Conservation (phyloP, 371 early-diverging fungal species). For the Zancudomyces culisetae region DNA sequence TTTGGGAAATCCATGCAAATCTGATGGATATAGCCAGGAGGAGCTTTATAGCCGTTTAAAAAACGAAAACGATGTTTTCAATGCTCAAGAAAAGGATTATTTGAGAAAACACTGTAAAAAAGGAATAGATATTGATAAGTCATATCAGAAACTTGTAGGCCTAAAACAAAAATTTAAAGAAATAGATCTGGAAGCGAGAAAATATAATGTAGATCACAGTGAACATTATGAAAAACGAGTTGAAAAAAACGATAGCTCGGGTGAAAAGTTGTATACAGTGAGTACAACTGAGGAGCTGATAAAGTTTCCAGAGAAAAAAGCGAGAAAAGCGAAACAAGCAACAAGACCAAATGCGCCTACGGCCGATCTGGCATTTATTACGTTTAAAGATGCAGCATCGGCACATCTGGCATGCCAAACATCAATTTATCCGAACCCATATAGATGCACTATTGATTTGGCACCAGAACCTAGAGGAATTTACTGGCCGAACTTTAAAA, state of each 20-base stretch:
- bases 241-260: conserved; percentile 34
- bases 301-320: too few species aligned
- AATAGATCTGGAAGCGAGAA: not conserved
- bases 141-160: not conserved
- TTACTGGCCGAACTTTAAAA: conserved; percentile 64
- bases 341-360: too few species aligned
- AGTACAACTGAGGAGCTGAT: too few species aligned
- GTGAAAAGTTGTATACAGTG: conserved; percentile 36
- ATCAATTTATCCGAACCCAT: conserved; percentile 37
- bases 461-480: conserved; percentile 88
- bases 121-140: not conserved
- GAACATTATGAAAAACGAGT: conserved; percentile 42
- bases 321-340: conserved; percentile 11
- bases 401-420: conserved; percentile 39
- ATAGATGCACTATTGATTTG: conserved; percentile 43
- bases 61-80: conserved; percentile 8
- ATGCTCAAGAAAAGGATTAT: conserved; percentile 8
- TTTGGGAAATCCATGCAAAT: conserved; percentile 23
- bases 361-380: conserved; percentile 71
- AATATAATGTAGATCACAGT: conserved; percentile 40
- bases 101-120: conserved; percentile 3
- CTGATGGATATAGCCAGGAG: conserved; percentile 18
- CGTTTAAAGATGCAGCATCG: conserved; percentile 48
- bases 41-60: conserved; percentile 7
- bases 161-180: not conserved